Evolutionary conservation across 140 eudicot species (phyloP).

Genomic region (Oenanthe javanica): DNA sequence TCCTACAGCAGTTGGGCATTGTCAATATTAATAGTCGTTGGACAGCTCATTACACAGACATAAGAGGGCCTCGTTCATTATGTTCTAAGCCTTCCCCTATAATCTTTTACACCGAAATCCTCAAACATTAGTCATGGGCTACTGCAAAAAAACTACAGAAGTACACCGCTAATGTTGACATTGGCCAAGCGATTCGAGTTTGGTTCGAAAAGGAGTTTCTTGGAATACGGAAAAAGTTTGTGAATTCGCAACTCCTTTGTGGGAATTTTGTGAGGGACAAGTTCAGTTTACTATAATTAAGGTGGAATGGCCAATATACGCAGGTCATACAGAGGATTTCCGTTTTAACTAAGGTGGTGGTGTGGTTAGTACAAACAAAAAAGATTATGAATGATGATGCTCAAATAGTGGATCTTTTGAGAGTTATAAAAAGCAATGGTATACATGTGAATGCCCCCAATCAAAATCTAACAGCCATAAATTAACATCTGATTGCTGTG

Average conservation of each 20-base stretch:
- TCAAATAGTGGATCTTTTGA: background rate
- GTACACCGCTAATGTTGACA: background rate
- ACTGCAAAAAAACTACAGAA: background rate
- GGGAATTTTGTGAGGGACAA: too few relatives aligned
- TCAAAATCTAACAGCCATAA: background rate
- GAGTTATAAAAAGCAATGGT: background rate
- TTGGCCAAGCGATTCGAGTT: background rate
- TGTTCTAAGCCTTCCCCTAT: background rate
- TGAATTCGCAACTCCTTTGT: too few relatives aligned
- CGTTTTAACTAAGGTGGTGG: too few relatives aligned
- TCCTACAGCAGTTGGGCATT: background rate
- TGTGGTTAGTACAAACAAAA: background rate
- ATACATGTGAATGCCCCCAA: background rate
- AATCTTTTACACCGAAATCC: background rate
- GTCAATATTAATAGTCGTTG: background rate
- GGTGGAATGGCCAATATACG: too few relatives aligned
- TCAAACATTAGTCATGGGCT: background rate
- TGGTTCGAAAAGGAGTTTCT: background rate
- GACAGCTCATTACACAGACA: slow-evolving; percentile 9
- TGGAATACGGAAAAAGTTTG: too few relatives aligned
- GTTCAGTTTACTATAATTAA: too few relatives aligned
- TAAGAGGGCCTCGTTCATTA: background rate
- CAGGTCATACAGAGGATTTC: too few relatives aligned
- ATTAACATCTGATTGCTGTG: slow-evolving; percentile 7
- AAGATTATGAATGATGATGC: background rate